Percentiles rank a stretch among this genome's conserved stretches.
phyloP scores from a whole-genome alignment of 306 rosid genomes.

The Lathyrus tuberosus region DNA sequence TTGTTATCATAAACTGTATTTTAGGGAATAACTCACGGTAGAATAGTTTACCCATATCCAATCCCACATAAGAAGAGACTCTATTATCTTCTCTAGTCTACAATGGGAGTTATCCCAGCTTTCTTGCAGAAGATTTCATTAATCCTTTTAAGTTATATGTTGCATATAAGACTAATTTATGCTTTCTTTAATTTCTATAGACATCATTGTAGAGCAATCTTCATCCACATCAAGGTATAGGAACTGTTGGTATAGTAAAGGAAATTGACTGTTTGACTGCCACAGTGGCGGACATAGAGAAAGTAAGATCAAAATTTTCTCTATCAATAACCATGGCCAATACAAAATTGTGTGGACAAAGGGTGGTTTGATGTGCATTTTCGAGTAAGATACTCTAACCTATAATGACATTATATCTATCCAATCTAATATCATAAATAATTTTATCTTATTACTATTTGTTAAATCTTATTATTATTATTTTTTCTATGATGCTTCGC shows the following conservation, averaged over 20 bases:
- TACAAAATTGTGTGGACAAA: conserved; percentile 26
- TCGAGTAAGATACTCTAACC: conserved; percentile 60
- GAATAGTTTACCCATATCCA: too few relatives aligned
- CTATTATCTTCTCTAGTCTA: too few relatives aligned
- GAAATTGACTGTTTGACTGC: conserved; percentile 92
- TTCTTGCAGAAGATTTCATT: neutral
- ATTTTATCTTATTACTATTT: too few relatives aligned
- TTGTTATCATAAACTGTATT: too few relatives aligned
- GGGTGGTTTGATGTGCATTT: conserved; percentile 99
- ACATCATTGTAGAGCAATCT: conserved; percentile 91
- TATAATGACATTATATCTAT: conserved; percentile 17
- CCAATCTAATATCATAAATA: neutral
- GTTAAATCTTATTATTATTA: too few relatives aligned
- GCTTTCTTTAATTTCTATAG: conserved; percentile 50
- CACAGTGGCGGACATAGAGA: conserved; percentile 72
- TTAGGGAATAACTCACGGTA: too few relatives aligned
- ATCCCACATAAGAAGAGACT: too few relatives aligned
- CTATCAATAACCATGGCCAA: conserved; percentile 55
- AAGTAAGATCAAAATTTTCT: conserved; percentile 62
- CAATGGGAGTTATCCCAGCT: neutral
- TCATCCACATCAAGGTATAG: conserved; percentile 87
- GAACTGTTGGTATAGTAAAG: conserved; percentile 71
- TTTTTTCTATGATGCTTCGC: too few relatives aligned
- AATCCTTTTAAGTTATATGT: conserved; percentile 1
- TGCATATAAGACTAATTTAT: conserved; percentile 32